Percentiles rank a stretch among this genome's conserved stretches.
Conservation (phyloP, 225 moss, liverwort and hornwort species). For the Straminergon stramineum region DNA sequence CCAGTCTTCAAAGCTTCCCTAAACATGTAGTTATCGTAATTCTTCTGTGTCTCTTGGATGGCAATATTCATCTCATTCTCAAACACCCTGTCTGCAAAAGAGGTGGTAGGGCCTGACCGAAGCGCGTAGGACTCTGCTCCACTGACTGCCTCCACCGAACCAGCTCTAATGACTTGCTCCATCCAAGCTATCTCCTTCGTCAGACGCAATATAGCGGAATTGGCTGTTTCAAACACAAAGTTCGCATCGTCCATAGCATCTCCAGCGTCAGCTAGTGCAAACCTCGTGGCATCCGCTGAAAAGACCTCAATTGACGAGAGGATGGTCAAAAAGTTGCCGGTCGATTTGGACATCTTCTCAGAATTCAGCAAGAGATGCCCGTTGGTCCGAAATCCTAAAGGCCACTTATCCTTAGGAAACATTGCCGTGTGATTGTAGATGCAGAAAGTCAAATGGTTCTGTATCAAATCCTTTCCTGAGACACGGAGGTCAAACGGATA, state of each 20-base stretch:
- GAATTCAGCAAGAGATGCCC: slow-evolving; percentile 84
- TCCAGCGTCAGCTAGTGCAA: slow-evolving; percentile 61
- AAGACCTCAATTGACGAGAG: slow-evolving; percentile 47
- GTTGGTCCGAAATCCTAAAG: slow-evolving; percentile 67
- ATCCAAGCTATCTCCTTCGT: slow-evolving; percentile 67
- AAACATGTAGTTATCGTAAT: slow-evolving; percentile 65
- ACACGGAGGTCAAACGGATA: slow-evolving; percentile 88
- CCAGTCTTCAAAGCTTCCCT: slow-evolving; percentile 57
- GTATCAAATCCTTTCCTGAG: slow-evolving; percentile 93
- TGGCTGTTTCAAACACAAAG: slow-evolving; percentile 66
- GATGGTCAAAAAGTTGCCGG: slow-evolving; percentile 56
- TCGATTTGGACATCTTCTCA: slow-evolving; percentile 71
- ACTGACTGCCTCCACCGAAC: slow-evolving; percentile 38
- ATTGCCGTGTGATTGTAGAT: slow-evolving; percentile 92
- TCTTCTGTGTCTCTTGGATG: slow-evolving; percentile 61
- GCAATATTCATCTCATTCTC: slow-evolving; percentile 91
- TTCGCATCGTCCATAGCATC: slow-evolving; percentile 72
- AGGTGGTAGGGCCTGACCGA: slow-evolving; percentile 33
- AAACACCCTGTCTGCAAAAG: slow-evolving; percentile 83
- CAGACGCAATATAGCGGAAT: slow-evolving; percentile 63
- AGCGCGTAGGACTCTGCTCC: slow-evolving; percentile 36
- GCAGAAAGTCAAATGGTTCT: slow-evolving; percentile 85
- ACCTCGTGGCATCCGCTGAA: slow-evolving; percentile 61
- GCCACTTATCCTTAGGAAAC: slow-evolving; percentile 79
- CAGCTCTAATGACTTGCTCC: slow-evolving; percentile 60